Conservation (phyloP, 257 asterid species). For the Nicotiana undulata region DNA sequence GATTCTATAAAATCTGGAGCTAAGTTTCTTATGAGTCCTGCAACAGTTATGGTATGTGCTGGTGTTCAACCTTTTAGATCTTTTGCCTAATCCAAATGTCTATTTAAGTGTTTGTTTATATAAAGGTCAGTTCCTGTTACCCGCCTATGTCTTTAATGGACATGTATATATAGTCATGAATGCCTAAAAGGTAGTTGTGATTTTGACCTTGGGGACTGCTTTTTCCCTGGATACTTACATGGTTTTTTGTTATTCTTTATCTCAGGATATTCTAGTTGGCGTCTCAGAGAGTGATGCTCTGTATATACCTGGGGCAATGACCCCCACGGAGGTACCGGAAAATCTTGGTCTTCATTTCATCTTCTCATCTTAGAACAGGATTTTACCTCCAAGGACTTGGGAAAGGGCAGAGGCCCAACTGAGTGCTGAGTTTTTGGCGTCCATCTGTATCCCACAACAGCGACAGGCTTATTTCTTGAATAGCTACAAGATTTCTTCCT, state of each 20-base stretch:
- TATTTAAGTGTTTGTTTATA: background rate
- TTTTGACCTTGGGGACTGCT: background rate
- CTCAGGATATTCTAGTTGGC: constrained; percentile 55
- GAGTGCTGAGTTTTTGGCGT: background rate
- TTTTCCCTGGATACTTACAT: background rate
- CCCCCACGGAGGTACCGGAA: constrained; percentile 67
- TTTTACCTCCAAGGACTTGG: background rate
- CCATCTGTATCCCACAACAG: background rate
- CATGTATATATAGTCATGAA: background rate
- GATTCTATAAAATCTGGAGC: constrained; percentile 57
- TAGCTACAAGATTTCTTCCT: background rate
- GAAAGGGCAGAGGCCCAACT: background rate
- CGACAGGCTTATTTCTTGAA: background rate
- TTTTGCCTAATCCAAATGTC: background rate
- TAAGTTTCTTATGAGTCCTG: constrained; percentile 85
- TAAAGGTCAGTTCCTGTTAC: background rate
- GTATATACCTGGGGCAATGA: constrained; percentile 84
- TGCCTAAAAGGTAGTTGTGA: background rate
- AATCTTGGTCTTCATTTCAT: background rate
- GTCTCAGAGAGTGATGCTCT: constrained; percentile 43
- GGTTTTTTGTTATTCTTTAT: background rate
- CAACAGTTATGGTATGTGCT: constrained; percentile 51
- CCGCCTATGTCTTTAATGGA: background rate
- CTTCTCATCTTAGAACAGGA: background rate
- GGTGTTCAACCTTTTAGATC: background rate